A percentile compares a stretch with the other conserved stretches of the same genome.
These are phyloP conservation scores for Polygonum maritimum DNA, from an alignment of 148 eudicot species.

Conservation along the genomic window DNA sequence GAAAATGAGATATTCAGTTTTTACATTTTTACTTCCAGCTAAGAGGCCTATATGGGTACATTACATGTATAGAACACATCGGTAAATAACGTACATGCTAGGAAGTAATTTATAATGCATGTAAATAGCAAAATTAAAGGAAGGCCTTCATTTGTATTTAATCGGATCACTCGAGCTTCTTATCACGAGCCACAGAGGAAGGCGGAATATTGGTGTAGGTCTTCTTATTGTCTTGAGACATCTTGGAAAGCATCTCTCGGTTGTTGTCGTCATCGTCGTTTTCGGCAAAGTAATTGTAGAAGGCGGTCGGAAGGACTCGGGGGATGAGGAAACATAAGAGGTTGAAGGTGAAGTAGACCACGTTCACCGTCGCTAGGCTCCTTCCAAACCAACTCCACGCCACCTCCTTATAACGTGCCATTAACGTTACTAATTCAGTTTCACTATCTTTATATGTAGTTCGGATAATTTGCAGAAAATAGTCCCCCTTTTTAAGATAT, in stretches of 20 bases:
- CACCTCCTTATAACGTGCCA: conserved; percentile 26
- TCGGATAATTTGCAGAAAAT: too few relatives aligned
- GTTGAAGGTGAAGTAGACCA: conserved; percentile 53
- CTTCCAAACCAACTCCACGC: conserved; percentile 78
- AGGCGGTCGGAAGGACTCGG: conserved; percentile 67
- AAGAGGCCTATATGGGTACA: too few relatives aligned
- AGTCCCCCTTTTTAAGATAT: too few relatives aligned
- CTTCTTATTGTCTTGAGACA: background rate
- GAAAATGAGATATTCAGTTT: too few relatives aligned
- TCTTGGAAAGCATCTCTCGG: background rate
- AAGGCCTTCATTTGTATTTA: background rate
- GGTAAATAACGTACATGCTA: background rate
- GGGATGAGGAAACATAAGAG: conserved; percentile 61
- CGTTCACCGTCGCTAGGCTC: conserved; percentile 38
- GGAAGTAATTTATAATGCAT: background rate
- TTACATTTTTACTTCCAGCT: too few relatives aligned
- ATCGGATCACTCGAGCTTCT: background rate
- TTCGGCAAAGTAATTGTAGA: conserved; percentile 55
- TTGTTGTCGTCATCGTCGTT: conserved; percentile 28
- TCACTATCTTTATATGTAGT: background rate
- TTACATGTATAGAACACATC: too few relatives aligned
- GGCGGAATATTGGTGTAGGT: background rate
- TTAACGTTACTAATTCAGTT: too few relatives aligned
- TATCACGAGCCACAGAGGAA: background rate
- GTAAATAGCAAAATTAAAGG: background rate